Base-by-base conservation (phyloP, 2,329 filamentous ascomycete species). In the Fusarium virguliforme region DNA sequence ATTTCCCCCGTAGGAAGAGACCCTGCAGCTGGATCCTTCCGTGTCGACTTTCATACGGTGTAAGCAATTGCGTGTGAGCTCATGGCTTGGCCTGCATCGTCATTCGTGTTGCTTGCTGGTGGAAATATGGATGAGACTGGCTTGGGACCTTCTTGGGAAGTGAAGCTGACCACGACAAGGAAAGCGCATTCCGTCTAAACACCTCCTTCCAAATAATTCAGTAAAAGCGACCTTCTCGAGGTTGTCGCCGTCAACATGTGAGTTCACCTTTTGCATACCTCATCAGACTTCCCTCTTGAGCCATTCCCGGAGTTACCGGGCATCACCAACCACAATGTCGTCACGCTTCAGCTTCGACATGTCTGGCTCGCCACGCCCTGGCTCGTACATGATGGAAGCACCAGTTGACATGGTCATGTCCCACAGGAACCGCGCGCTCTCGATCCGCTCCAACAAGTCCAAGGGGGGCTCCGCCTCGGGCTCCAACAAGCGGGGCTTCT, bases 381-480 rank as follows among this genome's bases (percentile, higher is more conserved):
- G 62, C 32, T 61, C 59, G 7, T 59, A 71, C 28, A 60, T 72
- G 6, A 57, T 55, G 3, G 77, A 79, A 54, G 68, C 59, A 28
- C 56, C 70, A 10, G 63, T 78, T 81, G 78, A 81, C 71, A 58
- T 69, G 12, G 48, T 68, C 5, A 32, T 34, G 13, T 57, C 66
- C n/a, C 58, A 37, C 74, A 93, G 91, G 91, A 91, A 92, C 77
- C 92, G 92, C 76, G 89, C 90, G 67, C 87, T 94, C 67, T 94
- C 92, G 32, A 89, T 93, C 77, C 91, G 92, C 75, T 92, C 91
- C 67, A 88, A 88, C 79, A 89, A 88, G 79, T 78, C 80, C 68
- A 79, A 79, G 76, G 80, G 82, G 77, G 74, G 77, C 76, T 79
- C 79, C 73, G 75, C 81, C 77, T 77, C 81, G 54, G 76, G 72